Evolutionary conservation across 1,284 basidiomycete species (phyloP).

Genomic region (Ustilago bromivora): DNA sequence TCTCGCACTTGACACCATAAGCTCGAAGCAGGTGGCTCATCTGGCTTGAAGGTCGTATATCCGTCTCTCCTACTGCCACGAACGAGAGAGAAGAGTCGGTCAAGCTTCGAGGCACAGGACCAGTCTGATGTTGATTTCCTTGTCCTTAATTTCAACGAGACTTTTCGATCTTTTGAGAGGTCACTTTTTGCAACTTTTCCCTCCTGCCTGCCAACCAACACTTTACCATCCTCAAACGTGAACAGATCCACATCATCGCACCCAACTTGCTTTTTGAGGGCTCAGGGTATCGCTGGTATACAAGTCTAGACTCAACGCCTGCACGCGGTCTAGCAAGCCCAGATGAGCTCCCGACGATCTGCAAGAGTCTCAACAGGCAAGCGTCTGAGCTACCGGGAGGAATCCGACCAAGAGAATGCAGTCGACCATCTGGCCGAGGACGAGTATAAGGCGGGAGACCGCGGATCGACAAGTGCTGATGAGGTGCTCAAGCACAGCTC

Average conservation of each 20-base stretch:
- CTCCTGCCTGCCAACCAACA: neutral
- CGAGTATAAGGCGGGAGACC: conserved; percentile 28
- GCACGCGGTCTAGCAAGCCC: neutral
- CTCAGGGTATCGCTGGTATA: neutral
- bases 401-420: conserved; percentile 22
- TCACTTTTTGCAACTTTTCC: neutral
- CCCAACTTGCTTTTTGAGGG: neutral
- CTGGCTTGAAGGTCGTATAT: neutral
- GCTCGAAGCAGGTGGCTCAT: neutral
- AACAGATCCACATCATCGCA: neutral
- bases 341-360: conserved; percentile 39
- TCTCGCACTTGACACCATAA: neutral
- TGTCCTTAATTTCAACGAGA: conserved; percentile 3
- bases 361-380: conserved; percentile 27
- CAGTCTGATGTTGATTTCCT: neutral
- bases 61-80: too few species aligned
- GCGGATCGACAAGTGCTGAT: conserved; percentile 24
- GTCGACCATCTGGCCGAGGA: conserved; percentile 28
- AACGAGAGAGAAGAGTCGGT: too few species aligned
- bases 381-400: conserved; percentile 37
- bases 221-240: too few species aligned
- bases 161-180: neutral
- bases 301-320: neutral
- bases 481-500: conserved; percentile 5
- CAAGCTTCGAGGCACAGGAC: neutral